Base-by-base conservation (phyloP, 2,329 filamentous ascomycete genomes). In the Colletotrichum lindemuthianum region DNA sequence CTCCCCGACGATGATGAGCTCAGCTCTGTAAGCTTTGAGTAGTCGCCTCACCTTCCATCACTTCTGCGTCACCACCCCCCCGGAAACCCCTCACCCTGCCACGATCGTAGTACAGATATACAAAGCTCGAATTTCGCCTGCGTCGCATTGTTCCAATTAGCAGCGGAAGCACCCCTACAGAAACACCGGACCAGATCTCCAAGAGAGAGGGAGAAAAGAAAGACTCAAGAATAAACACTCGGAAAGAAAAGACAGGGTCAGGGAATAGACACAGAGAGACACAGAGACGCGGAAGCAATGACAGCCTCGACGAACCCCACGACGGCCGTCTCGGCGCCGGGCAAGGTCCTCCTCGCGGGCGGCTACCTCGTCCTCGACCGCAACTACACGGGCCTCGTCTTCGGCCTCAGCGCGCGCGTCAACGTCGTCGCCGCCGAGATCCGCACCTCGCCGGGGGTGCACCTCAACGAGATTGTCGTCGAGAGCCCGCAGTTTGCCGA, bases 291-390 rank as follows among this genome's bases (percentile, higher is more conserved):
- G 1, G 24, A 24, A 3, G 5, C 24, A 24, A 24, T 65, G 63
- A 55, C 63, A 24, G 53, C 55, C 32, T 43, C 59, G 12, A 49
- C 37, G 59, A 73, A 77, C 72, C 75, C 80, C 52, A 78, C 73
- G 33, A 79, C 74, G 32, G 90, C 89, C 73, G 87, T 97, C 69
- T 98, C 96, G 68, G 95, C 96, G 24, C 96, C 96, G 15, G 96
- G 96, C 71, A 99, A 99, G 82, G 96, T 99, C 66, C 87, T 99
- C 69, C 86, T 98, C 58, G 93, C 95, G 4, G 96, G 96, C 68
- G 96, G 96, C 67, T 99, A 98, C 78, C 88, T 98, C 49, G 95
- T 97, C 24, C 89, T 99, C 49, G 95, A 98, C 80, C 88, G 92
- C 66, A 83, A 86, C 66, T 93, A 97, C 78, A 96, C 91, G 3